These are phyloP conservation scores for Fragilaria radians DNA, from an alignment of 108 stramenopile species.

Conservation along the genomic window DNA sequence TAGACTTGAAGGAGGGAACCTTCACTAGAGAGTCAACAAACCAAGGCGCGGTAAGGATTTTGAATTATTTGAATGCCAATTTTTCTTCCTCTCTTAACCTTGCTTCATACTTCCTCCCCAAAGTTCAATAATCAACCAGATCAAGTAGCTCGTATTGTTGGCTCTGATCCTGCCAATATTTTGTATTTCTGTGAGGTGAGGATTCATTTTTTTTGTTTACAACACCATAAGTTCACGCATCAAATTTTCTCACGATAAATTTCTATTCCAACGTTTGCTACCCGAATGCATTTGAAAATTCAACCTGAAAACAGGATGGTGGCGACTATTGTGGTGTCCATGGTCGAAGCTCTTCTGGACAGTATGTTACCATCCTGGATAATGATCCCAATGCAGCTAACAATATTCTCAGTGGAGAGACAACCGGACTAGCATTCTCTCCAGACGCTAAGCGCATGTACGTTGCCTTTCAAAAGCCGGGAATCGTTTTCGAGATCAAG, in stretches of 20 bases:
- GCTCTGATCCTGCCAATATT: not conserved
- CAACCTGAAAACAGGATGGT: too few species aligned
- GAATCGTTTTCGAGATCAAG: slow-evolving; percentile 16
- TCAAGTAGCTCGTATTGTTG: slow-evolving; percentile 2
- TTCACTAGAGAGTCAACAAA: slow-evolving; percentile 8
- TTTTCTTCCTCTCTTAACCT: too few species aligned
- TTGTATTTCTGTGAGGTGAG: slow-evolving; percentile 1
- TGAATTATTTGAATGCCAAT: too few species aligned
- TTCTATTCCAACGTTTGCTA: too few species aligned
- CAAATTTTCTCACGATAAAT: too few species aligned
- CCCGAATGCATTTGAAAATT: too few species aligned
- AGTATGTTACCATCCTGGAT: slow-evolving; percentile 25
- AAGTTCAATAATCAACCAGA: slow-evolving; percentile 7
- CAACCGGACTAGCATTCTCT: slow-evolving; percentile 23
- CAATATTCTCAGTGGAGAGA: not conserved
- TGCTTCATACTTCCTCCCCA: too few species aligned
- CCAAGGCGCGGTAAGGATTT: not conserved
- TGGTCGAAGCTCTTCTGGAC: slow-evolving; percentile 23
- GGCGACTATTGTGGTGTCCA: slow-evolving; percentile 32
- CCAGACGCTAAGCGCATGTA: slow-evolving; percentile 37
- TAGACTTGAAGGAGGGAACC: slow-evolving; percentile 15
- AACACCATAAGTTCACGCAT: too few species aligned
- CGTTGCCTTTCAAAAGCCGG: slow-evolving; percentile 11
- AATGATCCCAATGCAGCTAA: not conserved
- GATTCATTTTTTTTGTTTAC: too few species aligned